These are phyloP conservation scores for Paramecium tetraurelia DNA, from an alignment of 73 alveolate genomes.

Conservation along the genomic window DNA sequence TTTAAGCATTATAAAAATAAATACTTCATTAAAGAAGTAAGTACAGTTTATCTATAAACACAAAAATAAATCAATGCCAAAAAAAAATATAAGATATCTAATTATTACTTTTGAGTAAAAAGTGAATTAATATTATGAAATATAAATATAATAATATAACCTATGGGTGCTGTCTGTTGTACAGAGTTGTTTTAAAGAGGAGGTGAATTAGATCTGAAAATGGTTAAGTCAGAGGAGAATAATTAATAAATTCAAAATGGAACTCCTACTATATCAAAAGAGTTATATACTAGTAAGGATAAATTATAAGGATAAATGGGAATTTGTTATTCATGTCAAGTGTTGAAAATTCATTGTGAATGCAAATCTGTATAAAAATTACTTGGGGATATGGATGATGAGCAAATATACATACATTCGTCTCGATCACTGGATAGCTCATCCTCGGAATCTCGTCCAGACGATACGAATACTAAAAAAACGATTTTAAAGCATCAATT, in stretches of 20 bases:
- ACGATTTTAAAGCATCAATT: neutral
- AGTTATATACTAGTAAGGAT: neutral
- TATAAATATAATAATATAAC: neutral
- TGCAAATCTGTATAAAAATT: neutral
- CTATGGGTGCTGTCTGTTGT: constrained; percentile 19
- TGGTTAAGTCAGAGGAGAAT: neutral
- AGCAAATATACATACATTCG: neutral
- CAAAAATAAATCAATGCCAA: neutral
- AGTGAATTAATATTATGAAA: neutral
- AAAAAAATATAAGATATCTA: neutral
- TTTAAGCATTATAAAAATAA: constrained; percentile 11
- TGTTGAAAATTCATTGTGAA: neutral
- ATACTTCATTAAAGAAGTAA: neutral
- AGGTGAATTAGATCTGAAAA: neutral
- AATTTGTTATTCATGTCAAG: neutral
- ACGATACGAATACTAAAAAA: neutral
- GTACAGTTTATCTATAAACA: neutral
- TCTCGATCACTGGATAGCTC: neutral
- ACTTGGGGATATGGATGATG: neutral
- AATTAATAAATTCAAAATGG: neutral
- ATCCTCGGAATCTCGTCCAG: neutral
- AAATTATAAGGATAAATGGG: neutral
- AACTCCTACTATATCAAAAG: neutral
- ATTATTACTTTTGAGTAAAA: neutral
- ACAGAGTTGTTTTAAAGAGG: neutral